phyloP scores from a whole-genome alignment of 345 rosid species.

The Salix caprea region DNA sequence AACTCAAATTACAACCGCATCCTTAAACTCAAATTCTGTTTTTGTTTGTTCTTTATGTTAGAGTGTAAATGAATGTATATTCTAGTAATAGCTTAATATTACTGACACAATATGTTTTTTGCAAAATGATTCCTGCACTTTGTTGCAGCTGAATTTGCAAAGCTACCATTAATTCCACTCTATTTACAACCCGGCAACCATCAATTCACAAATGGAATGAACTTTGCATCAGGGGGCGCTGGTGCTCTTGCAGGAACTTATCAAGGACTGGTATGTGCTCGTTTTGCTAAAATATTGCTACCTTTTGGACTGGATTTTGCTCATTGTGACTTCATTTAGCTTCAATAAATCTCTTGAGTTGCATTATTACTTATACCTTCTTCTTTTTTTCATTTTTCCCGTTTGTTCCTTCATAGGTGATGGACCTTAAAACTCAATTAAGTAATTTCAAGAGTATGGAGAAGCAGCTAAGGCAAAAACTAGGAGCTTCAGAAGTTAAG shows the following conservation, averaged over 20 bases:
- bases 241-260: conserved; percentile 43
- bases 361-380: neutral
- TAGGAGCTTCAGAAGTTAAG: conserved; percentile 33
- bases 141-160: conserved; percentile 36
- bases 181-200: conserved; percentile 34
- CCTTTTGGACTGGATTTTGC: neutral
- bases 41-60: neutral
- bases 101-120: neutral
- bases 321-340: too few species aligned
- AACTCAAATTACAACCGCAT: too few species aligned
- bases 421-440: conserved; percentile 34
- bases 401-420: conserved; percentile 23
- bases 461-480: conserved; percentile 23
- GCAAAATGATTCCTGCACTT: neutral
- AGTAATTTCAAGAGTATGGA: conserved; percentile 30
- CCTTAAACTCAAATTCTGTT: too few species aligned
- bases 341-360: neutral
- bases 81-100: too few species aligned
- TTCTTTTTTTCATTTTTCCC: neutral
- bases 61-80: too few species aligned
- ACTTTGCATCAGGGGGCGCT: conserved; percentile 51
- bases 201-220: conserved; percentile 32
- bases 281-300: too few species aligned
- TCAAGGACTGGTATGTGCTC: conserved; percentile 30
- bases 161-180: conserved; percentile 42